Evolutionary conservation across 306 rosid species (phyloP).

Genomic region (Quercus mongolica): DNA sequence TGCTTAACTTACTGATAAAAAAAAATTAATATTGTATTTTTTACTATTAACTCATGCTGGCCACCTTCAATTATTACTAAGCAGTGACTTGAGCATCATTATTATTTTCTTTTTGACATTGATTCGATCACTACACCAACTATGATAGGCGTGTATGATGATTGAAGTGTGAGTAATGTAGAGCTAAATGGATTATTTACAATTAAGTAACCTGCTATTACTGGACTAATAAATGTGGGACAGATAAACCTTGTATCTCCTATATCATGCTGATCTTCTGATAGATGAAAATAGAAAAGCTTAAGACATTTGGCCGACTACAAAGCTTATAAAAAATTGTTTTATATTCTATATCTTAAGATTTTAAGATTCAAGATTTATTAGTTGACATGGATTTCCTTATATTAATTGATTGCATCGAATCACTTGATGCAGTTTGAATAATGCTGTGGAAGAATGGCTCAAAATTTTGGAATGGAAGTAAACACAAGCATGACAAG

Average conservation of each 20-base stretch:
- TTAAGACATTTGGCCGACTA: neutral
- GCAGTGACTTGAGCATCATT: neutral
- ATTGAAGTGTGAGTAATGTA: neutral
- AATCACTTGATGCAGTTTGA: no score
- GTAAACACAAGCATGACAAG: constrained; percentile 50
- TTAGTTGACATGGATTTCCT: no score
- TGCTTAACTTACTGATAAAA: no score
- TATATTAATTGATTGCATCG: no score
- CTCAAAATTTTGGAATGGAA: constrained; percentile 56
- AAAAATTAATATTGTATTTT: no score
- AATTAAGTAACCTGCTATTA: no score
- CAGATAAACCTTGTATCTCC: neutral
- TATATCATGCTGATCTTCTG: neutral
- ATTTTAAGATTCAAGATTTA: no score
- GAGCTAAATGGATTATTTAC: neutral
- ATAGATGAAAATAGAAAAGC: neutral
- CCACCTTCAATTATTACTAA: neutral
- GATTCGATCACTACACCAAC: neutral
- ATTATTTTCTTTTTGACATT: neutral
- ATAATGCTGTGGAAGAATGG: constrained; percentile 29
- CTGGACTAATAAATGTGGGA: neutral
- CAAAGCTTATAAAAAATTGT: no score
- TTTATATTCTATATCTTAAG: no score
- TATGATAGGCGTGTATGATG: neutral
- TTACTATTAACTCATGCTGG: neutral